Percentiles rank a stretch among this genome's conserved stretches.
These are phyloP conservation scores for Mycena filopes DNA, from an alignment of 768 basidiomycete genomes.

Conservation along the genomic window DNA sequence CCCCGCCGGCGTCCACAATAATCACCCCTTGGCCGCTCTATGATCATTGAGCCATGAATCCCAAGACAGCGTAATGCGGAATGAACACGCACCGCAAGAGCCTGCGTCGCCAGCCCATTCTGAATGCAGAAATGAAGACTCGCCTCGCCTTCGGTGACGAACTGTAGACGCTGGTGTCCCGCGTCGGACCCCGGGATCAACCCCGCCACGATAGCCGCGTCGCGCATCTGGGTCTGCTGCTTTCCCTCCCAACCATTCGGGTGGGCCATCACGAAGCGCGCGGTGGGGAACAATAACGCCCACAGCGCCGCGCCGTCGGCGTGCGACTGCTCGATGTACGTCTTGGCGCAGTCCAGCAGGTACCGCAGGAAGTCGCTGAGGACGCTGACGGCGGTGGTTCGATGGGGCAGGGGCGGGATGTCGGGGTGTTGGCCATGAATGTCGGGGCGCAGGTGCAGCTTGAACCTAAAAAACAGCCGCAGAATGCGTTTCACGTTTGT, in stretches of 20 bases:
- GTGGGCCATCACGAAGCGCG: conserved; percentile 62
- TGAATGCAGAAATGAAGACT: conserved; percentile 62
- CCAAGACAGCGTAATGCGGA: conserved; percentile 31
- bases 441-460: conserved; percentile 52
- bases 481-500: too few relatives aligned
- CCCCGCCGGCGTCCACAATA: conserved; percentile 65
- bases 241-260: conserved; percentile 68
- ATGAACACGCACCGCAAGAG: conserved; percentile 21
- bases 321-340: conserved; percentile 56
- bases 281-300: conserved; percentile 49
- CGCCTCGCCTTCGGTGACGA: conserved; percentile 68
- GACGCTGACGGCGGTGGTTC: conserved; percentile 54
- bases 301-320: conserved; percentile 50
- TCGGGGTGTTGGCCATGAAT: conserved; percentile 35
- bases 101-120: conserved; percentile 48
- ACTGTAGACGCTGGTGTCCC: conserved; percentile 53
- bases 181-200: conserved; percentile 50
- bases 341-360: conserved; percentile 49
- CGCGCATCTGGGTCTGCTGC: conserved; percentile 61
- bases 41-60: conserved; percentile 13
- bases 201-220: conserved; percentile 57
- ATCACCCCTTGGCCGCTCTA: conserved; percentile 49
- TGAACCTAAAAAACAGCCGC: conserved; percentile 43
- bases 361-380: conserved; percentile 61
- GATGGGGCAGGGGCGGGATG: conserved; percentile 52